phyloP scores from a whole-genome alignment of 768 basidiomycete genomes.

The Megacollybia marginata region DNA sequence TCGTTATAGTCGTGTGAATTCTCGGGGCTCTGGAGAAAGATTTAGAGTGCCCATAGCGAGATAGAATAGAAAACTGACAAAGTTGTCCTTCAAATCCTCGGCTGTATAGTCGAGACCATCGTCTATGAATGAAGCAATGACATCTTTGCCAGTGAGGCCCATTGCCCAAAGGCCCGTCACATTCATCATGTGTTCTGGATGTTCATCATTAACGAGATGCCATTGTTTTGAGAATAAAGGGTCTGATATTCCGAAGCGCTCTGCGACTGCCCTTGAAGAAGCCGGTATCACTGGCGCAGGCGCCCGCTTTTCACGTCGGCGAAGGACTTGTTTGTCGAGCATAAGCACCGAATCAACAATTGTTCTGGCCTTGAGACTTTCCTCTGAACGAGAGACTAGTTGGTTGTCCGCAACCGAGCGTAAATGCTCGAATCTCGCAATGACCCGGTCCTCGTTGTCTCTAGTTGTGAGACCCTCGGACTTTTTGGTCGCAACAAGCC shows the following conservation, averaged over 20 bases:
- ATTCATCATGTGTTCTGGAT: slow-evolving; percentile 82
- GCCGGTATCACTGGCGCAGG: slow-evolving; percentile 50
- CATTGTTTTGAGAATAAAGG: slow-evolving; percentile 84
- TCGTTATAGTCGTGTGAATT: slow-evolving; percentile 97
- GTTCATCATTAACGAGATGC: slow-evolving; percentile 89
- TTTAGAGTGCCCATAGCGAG: not conserved
- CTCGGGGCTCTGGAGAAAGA: slow-evolving; percentile 54
- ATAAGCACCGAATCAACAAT: slow-evolving; percentile 52
- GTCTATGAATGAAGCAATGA: slow-evolving; percentile 86
- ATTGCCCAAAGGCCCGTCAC: slow-evolving; percentile 89
- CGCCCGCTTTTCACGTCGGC: slow-evolving; percentile 66
- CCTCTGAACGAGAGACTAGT: slow-evolving; percentile 34
- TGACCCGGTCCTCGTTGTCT: slow-evolving; percentile 37
- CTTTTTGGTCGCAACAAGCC: slow-evolving; percentile 67
- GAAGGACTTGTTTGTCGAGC: slow-evolving; percentile 56
- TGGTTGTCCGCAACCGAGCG: slow-evolving; percentile 14
- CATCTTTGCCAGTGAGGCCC: slow-evolving; percentile 81
- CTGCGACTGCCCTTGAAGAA: slow-evolving; percentile 41
- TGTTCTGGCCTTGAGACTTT: slow-evolving; percentile 27
- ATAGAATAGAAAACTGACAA: slow-evolving; percentile 49
- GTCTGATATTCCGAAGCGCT: slow-evolving; percentile 64
- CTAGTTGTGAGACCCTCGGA: slow-evolving; percentile 19
- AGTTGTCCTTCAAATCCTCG: slow-evolving; percentile 83
- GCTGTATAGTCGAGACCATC: slow-evolving; percentile 91
- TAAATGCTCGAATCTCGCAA: slow-evolving; percentile 44